Evolutionary conservation across 2,329 filamentous ascomycete genomes (phyloP), one percentile per base, ranked within the genome.

Genomic region (Venturia oleaginea): DNA sequence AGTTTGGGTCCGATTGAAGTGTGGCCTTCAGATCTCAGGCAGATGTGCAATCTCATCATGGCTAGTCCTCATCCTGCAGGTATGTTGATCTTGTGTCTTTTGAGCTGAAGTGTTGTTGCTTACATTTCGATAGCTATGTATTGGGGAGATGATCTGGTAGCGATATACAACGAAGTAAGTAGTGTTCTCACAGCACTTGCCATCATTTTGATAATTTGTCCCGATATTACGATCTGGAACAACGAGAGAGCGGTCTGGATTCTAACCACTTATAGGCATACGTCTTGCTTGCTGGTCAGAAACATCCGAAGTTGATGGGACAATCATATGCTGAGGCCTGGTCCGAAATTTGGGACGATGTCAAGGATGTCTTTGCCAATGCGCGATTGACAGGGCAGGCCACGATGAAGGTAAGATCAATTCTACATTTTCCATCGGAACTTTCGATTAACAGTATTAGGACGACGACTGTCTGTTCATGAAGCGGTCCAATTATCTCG

Each of bases 11-110:
- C 90, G 0, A 91, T 94, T 24, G 87, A 90, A 67, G 77, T 80
- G 59, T 95, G 90, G 90, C 78, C 83, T 0, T 77, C 83, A 37
- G 88, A 92, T 69, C 76, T 94, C 60, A 83, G 91, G 63, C 84
- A 86, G 67, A 90, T 92, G 86, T 87, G 89, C 61, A 93, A 92
- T 72, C 76, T 93, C 54, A 85, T 95, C 69, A 92, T 94, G 89
- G 87, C 84, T 17, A 88, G 84, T 65, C 89, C 89, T 13, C 86
- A 91, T 70, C 75, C 75, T 3, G 75, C 70, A 27, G 65, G 66
- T 40, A 67, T 63, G 65, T 63, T 19, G 17, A 17, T 13, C 17
- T 4, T 15, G 5, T 5, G 13, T 17, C 27, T n/a, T 2, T 60
- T 38, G 24, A 37, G 10, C 4, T n/a, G 17, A 22, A 11, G 40